Evolutionary conservation across 192 early-diverging fungal species (phyloP).

Genomic region (Phlyctochytrium arcticum): DNA sequence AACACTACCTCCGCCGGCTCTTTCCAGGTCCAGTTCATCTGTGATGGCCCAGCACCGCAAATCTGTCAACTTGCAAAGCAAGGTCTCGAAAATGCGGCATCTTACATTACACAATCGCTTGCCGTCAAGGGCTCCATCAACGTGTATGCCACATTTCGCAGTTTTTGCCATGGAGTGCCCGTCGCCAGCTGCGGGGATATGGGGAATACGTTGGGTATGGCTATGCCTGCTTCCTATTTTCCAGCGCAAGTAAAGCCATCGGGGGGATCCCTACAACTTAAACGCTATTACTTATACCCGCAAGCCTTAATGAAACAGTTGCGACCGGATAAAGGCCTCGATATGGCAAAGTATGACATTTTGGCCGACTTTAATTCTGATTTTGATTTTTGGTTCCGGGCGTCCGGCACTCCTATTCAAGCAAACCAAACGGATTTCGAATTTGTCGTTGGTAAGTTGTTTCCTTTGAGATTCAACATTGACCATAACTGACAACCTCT

Average conservation of each 20-base stretch:
- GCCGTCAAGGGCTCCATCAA: slow-evolving; percentile 4
- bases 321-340: not conserved
- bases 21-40: slow-evolving; percentile 20
- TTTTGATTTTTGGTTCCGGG: slow-evolving; percentile 17
- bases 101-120: slow-evolving; percentile 11
- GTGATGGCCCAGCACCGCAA: not conserved
- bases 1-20: no score
- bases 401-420: slow-evolving; percentile 10
- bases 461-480: no score
- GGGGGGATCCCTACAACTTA: not conserved
- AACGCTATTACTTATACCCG: slow-evolving; percentile 21
- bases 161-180: slow-evolving; percentile 20
- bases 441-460: no score
- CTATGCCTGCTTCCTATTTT: slow-evolving; percentile 26
- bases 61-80: slow-evolving; percentile 17
- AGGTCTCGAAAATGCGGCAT: slow-evolving; percentile 20
- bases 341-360: slow-evolving; percentile 24
- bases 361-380: slow-evolving; percentile 34
- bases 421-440: slow-evolving; percentile 33
- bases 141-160: slow-evolving; percentile 23
- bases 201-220: slow-evolving; percentile 20
- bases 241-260: not conserved
- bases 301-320: slow-evolving; percentile 31
- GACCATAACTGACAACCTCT: no score
- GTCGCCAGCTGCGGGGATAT: not conserved